A percentile compares a stretch with the other conserved stretches of the same genome.
phyloP scores from a whole-genome alignment of 2,329 filamentous ascomycete species.

The Alternaria angustiovoidea region DNA sequence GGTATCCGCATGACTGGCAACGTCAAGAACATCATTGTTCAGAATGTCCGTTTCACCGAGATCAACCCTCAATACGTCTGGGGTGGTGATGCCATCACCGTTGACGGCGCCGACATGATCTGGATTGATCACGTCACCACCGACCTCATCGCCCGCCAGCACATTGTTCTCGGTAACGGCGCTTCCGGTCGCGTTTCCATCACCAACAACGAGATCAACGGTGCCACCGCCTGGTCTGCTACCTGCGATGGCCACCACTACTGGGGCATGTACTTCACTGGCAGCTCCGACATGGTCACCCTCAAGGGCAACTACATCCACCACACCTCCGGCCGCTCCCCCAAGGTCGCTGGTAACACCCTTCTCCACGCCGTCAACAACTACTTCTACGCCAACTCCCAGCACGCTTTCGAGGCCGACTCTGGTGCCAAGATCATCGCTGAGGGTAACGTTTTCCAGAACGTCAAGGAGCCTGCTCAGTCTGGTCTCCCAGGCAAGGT shows the following conservation, averaged over 20 bases:
- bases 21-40: conserved; percentile 63
- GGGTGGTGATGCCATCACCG: conserved; percentile 47
- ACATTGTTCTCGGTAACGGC: conserved; percentile 65
- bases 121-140: conserved; percentile 53
- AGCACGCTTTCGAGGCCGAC: conserved; percentile 65
- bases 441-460: conserved; percentile 67
- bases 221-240: conserved; percentile 62
- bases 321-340: conserved; percentile 64
- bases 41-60: conserved; percentile 55
- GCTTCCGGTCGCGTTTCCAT: conserved; percentile 66
- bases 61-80: conserved; percentile 49
- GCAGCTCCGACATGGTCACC: conserved; percentile 65
- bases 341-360: conserved; percentile 65
- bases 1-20: conserved; percentile 56
- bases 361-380: conserved; percentile 70
- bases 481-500: conserved; percentile 54
- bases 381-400: conserved; percentile 64
- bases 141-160: conserved; percentile 66
- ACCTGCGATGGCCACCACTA: conserved; percentile 67
- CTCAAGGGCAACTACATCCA: conserved; percentile 69
- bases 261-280: conserved; percentile 67
- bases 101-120: conserved; percentile 37
- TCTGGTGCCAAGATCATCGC: conserved; percentile 56
- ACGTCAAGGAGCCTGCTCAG: conserved; percentile 54
- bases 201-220: conserved; percentile 68